Conservation (phyloP, 2,329 filamentous ascomycete genomes). For the Fusarium tuaranense region DNA sequence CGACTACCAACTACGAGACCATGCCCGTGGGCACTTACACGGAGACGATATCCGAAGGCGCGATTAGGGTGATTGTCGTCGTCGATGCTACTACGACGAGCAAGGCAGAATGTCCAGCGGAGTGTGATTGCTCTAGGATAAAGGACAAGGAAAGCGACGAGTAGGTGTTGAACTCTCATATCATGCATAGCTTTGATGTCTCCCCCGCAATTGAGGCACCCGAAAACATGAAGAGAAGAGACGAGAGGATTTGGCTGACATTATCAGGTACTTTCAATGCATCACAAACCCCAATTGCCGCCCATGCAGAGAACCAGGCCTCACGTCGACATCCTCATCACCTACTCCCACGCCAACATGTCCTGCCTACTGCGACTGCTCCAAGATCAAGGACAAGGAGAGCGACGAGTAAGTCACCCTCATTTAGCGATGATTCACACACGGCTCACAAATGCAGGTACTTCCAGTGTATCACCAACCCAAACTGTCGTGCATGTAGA, state of each 20-base stretch:
- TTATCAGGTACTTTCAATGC: slow-evolving; percentile 45
- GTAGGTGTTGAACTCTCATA: slow-evolving; percentile 24
- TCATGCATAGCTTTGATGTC: neutral
- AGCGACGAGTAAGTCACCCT: slow-evolving; percentile 43
- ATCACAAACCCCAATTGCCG: slow-evolving; percentile 43
- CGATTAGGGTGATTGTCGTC: slow-evolving; percentile 37
- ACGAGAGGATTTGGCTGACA: neutral
- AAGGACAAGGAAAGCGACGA: slow-evolving; percentile 41
- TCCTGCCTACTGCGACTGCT: slow-evolving; percentile 39
- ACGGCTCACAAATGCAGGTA: slow-evolving; percentile 38
- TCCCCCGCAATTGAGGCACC: neutral
- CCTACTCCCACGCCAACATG: slow-evolving; percentile 7
- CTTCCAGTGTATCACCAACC: slow-evolving; percentile 51
- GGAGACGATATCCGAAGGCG: slow-evolving; percentile 21
- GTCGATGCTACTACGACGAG: slow-evolving; percentile 20
- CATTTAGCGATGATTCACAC: neutral
- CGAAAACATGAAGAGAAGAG: neutral
- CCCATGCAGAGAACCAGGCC: slow-evolving; percentile 34
- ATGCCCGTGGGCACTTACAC: slow-evolving; percentile 44
- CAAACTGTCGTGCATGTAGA: slow-evolving; percentile 40
- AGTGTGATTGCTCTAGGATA: slow-evolving; percentile 45
- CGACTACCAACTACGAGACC: slow-evolving; percentile 40
- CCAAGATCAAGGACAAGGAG: slow-evolving; percentile 39
- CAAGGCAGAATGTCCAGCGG: slow-evolving; percentile 19
- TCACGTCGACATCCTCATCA: slow-evolving; percentile 18